A percentile compares a stretch with the other conserved stretches of the same genome.
These are phyloP conservation scores for Candida ficus DNA, from an alignment of 805 yeast genomes.

Conservation along the genomic window DNA sequence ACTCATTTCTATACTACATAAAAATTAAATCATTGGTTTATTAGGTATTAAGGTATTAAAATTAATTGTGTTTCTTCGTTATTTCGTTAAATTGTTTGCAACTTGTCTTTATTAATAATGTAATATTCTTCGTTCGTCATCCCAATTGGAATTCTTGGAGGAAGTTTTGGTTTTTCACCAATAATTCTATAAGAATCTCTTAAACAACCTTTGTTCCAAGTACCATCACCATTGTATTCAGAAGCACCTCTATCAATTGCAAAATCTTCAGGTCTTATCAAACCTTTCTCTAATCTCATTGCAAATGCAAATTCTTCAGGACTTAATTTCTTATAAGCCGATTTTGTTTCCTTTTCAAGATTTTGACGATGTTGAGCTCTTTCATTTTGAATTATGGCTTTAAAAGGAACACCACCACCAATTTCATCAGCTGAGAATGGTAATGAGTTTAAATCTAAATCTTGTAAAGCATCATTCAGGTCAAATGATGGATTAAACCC, in stretches of 20 bases:
- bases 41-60: not conserved
- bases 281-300: constrained; percentile 20
- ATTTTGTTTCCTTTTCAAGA: not conserved
- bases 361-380: constrained; percentile 6
- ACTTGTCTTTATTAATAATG: constrained; percentile 11
- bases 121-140: constrained; percentile 22
- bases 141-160: constrained; percentile 25
- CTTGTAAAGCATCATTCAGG: not conserved
- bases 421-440: constrained; percentile 23
- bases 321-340: constrained; percentile 9
- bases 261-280: constrained; percentile 14
- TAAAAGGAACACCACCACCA: constrained; percentile 7
- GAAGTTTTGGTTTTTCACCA: constrained; percentile 15
- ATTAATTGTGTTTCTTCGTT: too few relatives aligned
- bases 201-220: constrained; percentile 18
- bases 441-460: constrained; percentile 8
- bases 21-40: not conserved
- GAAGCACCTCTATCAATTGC: constrained; percentile 20
- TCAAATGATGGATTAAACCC: not conserved
- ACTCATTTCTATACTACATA: too few relatives aligned
- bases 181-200: constrained; percentile 14
- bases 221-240: constrained; percentile 23
- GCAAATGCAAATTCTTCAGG: constrained; percentile 18
- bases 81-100: constrained; percentile 6
- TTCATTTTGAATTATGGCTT: not conserved